Base-by-base conservation (phyloP, 202 grass and related monocot species). In the Cymbopogon flexuosus region DNA sequence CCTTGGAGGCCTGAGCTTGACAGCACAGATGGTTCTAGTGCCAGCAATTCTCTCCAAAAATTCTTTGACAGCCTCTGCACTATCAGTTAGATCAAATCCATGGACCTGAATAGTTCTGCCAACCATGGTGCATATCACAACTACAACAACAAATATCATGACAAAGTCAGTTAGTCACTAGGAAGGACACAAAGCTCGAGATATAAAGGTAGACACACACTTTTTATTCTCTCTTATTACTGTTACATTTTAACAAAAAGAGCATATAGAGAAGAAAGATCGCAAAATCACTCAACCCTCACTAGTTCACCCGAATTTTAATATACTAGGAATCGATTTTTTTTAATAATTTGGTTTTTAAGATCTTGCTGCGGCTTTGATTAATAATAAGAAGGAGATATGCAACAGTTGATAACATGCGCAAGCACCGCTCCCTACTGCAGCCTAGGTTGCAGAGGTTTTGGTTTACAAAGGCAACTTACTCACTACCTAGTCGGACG, bases 1-100 rank as follows among this genome's bases (percentile, higher is more conserved):
- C 85, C n/a, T 92, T 31, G 91, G 89, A 71, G 45, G 83, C 81
- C 91, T 83, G 52, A 97, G 81, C 80, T 97, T 97, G 62, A 94
- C 22, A 34, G 91, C 94, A 75, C 24, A 72, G 69, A 97, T 72
- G 2, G 86, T 81, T 24, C 75, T 87, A 43, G 60, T 6, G 6
- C 89, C 81, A 10, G 86, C 16, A 85, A 81, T 58, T 16, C 1
- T 41, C 68, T 97, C 94, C 77, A 97, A 75, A 45, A 80, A 65
- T 33, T 52, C 62, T 69, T 88, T 97, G 60, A 85, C 89, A 63
- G 22, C 7, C 15, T 85, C 58, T 0, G 78, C 94, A 81, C 30
- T 78, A 10, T 71, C 86, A 77, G 12, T 3, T 70, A 82, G 49
- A 78, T 85, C 73, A 66, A 94, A 94, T 8, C 94, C 89, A 3